phyloP scores from a whole-genome alignment of 2,329 filamentous ascomycete genomes.

The Bimuria novae-zelandiae region DNA sequence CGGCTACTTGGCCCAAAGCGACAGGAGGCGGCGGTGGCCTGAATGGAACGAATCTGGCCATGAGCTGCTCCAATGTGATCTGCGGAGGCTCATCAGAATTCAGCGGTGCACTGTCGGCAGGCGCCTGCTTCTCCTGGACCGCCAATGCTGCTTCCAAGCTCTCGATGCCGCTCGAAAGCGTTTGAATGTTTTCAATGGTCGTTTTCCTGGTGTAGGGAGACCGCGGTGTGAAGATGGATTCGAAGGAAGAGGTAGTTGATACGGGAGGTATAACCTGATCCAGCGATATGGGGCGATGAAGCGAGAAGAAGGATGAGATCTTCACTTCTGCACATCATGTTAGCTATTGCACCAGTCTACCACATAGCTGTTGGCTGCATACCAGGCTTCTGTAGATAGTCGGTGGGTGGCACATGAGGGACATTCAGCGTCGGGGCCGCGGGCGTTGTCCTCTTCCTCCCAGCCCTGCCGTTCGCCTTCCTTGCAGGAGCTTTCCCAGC shows the following conservation, averaged over 20 bases:
- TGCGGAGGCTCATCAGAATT: constrained; percentile 40
- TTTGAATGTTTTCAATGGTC: constrained; percentile 49
- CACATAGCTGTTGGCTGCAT: constrained; percentile 27
- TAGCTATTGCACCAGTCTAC: constrained; percentile 10
- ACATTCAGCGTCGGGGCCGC: constrained; percentile 50
- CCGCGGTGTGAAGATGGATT: constrained; percentile 74
- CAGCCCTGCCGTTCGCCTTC: constrained; percentile 33
- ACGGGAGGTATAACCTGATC: constrained; percentile 76
- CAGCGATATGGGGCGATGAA: constrained; percentile 91
- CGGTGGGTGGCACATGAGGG: constrained; percentile 75
- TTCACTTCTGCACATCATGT: constrained; percentile 70
- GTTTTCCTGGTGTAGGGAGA: constrained; percentile 56
- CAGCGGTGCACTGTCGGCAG: constrained; percentile 42
- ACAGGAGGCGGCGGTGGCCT: constrained; percentile 80
- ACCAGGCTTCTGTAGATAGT: constrained; percentile 72
- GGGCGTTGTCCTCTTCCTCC: constrained; percentile 46
- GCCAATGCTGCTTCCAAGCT: constrained; percentile 43
- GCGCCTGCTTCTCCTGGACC: constrained; percentile 39
- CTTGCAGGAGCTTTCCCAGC: too few species aligned
- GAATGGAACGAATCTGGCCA: constrained; percentile 71
- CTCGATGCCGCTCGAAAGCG: constrained; percentile 51
- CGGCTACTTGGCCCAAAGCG: constrained; percentile 53
- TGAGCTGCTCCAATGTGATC: constrained; percentile 46
- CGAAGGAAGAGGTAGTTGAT: constrained; percentile 75
- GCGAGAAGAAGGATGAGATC: constrained; percentile 91